A percentile compares a stretch with the other conserved stretches of the same genome.
Evolutionary conservation across 441 rosid species (phyloP).

Genomic region (Croton laevigatus): DNA sequence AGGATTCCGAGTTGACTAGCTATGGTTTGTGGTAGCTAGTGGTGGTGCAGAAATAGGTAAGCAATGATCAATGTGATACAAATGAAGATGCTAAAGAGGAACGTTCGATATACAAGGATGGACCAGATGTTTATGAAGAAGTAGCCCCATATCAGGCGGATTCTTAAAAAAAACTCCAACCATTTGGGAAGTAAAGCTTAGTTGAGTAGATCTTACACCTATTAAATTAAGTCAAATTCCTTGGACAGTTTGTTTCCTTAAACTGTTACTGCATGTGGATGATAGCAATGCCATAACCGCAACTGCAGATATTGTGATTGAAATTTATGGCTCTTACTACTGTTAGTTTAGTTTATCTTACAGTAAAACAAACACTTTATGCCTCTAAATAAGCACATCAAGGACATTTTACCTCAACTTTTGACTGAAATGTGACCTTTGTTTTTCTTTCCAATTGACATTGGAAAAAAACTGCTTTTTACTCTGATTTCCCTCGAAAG

Average conservation of each 20-base stretch:
- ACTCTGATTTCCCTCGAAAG: too few species aligned
- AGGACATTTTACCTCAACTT: neutral
- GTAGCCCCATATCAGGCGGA: neutral
- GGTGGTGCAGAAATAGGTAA: neutral
- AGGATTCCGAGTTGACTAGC: neutral
- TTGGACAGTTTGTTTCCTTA: neutral
- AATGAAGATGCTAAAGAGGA: neutral
- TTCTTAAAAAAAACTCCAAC: neutral
- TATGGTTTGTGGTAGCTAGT: neutral
- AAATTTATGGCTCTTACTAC: neutral
- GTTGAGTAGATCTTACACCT: neutral
- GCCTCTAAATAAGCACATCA: neutral
- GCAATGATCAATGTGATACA: neutral
- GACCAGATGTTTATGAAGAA: neutral
- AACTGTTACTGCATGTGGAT: neutral
- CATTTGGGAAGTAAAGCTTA: neutral
- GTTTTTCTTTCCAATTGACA: neutral
- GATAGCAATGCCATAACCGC: neutral
- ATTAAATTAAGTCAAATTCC: neutral
- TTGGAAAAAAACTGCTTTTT: neutral
- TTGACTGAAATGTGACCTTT: neutral
- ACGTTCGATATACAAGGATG: neutral
- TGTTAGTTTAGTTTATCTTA: neutral
- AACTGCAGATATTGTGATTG: neutral
- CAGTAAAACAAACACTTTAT: neutral